Percentiles rank a stretch among this genome's conserved stretches.
Evolutionary conservation across 495 filamentous ascomycete species (phyloP).

Genomic region (Schizothecium vesticola): DNA sequence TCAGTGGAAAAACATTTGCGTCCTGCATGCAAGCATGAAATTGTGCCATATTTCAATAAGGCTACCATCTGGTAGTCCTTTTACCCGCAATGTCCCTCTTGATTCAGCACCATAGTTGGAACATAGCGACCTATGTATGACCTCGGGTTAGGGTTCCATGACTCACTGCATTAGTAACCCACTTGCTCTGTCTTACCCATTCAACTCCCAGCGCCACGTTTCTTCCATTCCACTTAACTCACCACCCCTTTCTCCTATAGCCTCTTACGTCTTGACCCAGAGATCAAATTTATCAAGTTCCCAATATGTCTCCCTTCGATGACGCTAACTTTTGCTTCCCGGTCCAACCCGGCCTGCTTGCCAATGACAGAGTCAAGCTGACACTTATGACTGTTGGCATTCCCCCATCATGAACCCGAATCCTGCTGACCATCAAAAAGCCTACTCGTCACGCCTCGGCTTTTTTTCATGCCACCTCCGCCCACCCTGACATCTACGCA

Average conservation of each 20-base stretch:
- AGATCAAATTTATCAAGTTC: no score
- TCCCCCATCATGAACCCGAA: background rate
- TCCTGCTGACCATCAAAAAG: background rate
- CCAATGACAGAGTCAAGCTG: conserved; percentile 17
- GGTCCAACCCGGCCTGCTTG: conserved; percentile 2
- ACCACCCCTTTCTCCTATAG: no score
- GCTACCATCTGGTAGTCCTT: no score
- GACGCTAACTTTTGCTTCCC: conserved; percentile 12
- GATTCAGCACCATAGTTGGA: no score
- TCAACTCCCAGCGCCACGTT: background rate
- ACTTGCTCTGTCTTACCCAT: background rate
- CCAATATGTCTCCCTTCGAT: background rate
- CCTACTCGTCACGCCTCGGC: conserved; percentile 3
- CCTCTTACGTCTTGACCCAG: no score
- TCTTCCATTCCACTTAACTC: background rate
- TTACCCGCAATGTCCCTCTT: no score
- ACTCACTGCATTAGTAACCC: background rate
- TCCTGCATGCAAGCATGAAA: no score
- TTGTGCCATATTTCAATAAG: no score
- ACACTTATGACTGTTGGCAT: conserved; percentile 10
- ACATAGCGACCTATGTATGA: no score
- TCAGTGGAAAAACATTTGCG: no score
- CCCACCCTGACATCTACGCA: conserved; percentile 17
- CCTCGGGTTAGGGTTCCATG: background rate
- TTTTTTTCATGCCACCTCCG: conserved; percentile 3